phyloP scores from a whole-genome alignment of 805 yeast genomes.

The Komagataella pseudopastoris region DNA sequence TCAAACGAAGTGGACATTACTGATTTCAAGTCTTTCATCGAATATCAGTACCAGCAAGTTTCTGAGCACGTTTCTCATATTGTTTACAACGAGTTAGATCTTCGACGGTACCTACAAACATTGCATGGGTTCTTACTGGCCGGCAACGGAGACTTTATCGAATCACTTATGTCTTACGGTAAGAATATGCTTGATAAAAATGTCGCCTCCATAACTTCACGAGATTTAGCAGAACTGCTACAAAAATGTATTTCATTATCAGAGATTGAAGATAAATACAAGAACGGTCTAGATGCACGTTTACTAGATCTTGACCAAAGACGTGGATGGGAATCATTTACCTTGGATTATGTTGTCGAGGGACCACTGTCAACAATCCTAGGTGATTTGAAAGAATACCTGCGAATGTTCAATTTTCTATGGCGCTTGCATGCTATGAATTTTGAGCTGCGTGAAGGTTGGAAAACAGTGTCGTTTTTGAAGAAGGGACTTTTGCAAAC shows the following conservation, averaged over 20 bases:
- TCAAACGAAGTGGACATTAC: not conserved
- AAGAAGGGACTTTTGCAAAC: slow-evolving; percentile 10
- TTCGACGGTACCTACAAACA: slow-evolving; percentile 42
- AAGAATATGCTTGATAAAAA: slow-evolving; percentile 40
- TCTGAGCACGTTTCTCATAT: slow-evolving; percentile 34
- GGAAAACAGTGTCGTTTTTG: slow-evolving; percentile 26
- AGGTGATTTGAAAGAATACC: slow-evolving; percentile 44
- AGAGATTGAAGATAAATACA: slow-evolving; percentile 28
- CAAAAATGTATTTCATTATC: slow-evolving; percentile 50
- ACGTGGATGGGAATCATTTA: slow-evolving; percentile 87
- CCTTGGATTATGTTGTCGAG: slow-evolving; percentile 56
- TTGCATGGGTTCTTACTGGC: slow-evolving; percentile 57
- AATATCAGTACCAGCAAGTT: slow-evolving; percentile 36
- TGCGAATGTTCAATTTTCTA: slow-evolving; percentile 72
- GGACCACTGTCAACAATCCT: slow-evolving; percentile 44
- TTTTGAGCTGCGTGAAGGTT: slow-evolving; percentile 31
- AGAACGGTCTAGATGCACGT: slow-evolving; percentile 66
- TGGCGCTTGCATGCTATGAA: slow-evolving; percentile 65
- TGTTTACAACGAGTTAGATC: slow-evolving; percentile 32
- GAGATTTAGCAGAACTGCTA: slow-evolving; percentile 49
- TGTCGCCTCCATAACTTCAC: slow-evolving; percentile 48
- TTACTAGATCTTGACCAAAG: slow-evolving; percentile 57
- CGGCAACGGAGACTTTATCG: slow-evolving; percentile 75
- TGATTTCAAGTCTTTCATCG: slow-evolving; percentile 12
- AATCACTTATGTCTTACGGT: slow-evolving; percentile 45